Base-by-base conservation (phyloP, 495 filamentous ascomycete genomes). In the Pseudomonodictys pantanalensis region DNA sequence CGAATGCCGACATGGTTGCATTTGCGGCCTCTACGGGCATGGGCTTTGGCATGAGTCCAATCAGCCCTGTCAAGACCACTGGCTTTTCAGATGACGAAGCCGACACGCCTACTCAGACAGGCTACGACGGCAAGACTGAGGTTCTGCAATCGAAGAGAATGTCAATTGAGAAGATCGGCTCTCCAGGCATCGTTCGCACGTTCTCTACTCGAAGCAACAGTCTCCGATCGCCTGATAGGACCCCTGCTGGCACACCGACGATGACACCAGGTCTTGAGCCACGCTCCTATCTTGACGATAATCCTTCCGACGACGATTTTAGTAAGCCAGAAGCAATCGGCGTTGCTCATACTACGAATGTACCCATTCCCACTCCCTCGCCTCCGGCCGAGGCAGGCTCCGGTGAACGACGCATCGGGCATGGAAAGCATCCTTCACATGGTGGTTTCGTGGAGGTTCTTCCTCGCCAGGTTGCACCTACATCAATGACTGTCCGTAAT, bases 341-440 rank as follows among this genome's bases (percentile, higher is more conserved):
- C 3, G 56, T 69, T 17, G 67, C 67, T 1, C 63, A 45, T 28
- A 69, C 67, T 22, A 60, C 67, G 1, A 64, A 69, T 42, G 47
- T 64, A 5, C 64, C 67, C 1, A 57, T 69, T 33, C 41, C 54
- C 12, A 39, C 56, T 5, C 54, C 64, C 15, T 51, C 62, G 3
- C 59, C 64, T 20, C 56, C 56, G 11, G 38, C 15, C 26, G 61
- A 60, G 41, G 8, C 12, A 12, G 1, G 41, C 11, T 26, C 24
- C 48, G 56, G 35, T 18, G 62, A 42, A 47, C 45, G 42, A 46
- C 26, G 46, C 6, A 17, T 17, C 17, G 35, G 42, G 11, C 32
- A 56, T 23, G 39, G 9, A n/a, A 50, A 51, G n/a, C 45, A 56
- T 9, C 43, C 43, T 50, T 55, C 39, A 20, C 50, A 23, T 22